These are phyloP conservation scores for Alternaria panax DNA, from an alignment of 2,329 filamentous ascomycete species.

Conservation along the genomic window DNA sequence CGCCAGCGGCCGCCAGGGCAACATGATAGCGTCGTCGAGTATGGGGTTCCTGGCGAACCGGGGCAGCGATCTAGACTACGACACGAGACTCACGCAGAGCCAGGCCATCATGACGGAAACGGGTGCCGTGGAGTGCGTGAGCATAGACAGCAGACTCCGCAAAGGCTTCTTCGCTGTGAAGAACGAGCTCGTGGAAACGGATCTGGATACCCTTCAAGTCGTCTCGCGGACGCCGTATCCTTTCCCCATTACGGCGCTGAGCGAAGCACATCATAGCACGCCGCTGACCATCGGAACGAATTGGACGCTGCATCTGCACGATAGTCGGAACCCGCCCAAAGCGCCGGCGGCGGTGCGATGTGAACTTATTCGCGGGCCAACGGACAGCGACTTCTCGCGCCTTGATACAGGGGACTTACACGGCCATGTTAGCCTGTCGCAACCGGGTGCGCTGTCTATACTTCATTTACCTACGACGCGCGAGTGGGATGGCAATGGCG, in stretches of 20 bases:
- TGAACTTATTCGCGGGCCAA: conserved; percentile 38
- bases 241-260: conserved; percentile 84
- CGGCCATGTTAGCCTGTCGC: conserved; percentile 74
- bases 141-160: conserved; percentile 71
- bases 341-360: conserved; percentile 28
- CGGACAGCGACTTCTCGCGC: conserved; percentile 41
- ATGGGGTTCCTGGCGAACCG: conserved; percentile 72
- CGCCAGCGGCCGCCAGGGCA: conserved; percentile 66
- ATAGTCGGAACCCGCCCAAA: conserved; percentile 64
- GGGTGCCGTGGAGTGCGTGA: conserved; percentile 80
- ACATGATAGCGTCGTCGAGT: conserved; percentile 70
- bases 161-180: conserved; percentile 83
- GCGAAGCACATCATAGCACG: conserved; percentile 68
- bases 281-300: conserved; percentile 87
- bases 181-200: conserved; percentile 75
- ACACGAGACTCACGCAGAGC: conserved; percentile 54
- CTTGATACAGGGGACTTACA: conserved; percentile 62
- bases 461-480: conserved; percentile 73
- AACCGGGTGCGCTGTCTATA: conserved; percentile 83
- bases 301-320: conserved; percentile 81
- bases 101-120: conserved; percentile 72
- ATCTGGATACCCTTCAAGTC: conserved; percentile 75
- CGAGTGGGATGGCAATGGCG: conserved; percentile 67
- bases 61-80: conserved; percentile 52
- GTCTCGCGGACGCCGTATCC: conserved; percentile 76